Base-by-base conservation (phyloP, 106 monocot species). In the Triglochin maritima region DNA sequence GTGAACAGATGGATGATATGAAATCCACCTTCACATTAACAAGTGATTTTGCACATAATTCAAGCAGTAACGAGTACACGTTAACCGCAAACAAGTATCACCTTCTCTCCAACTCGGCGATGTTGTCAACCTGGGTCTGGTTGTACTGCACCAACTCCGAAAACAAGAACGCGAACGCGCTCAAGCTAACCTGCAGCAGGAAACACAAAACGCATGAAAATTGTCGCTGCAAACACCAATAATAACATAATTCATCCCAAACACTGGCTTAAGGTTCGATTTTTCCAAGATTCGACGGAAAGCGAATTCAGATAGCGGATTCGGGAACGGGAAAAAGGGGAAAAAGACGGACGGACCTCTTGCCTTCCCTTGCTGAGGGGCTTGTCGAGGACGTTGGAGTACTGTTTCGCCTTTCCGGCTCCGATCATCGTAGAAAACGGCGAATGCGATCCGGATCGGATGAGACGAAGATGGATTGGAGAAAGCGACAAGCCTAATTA, bases 81-180 rank as follows among this genome's bases (percentile, higher is more conserved):
- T 29, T 29, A 29, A 29, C 29, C 1, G 29, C 29, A 42, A 63
- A 48, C n/a, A 47, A 74, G 4, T 3, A 65, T 71, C 59, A 90
- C 94, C 95, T 83, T 66, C 95, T 66, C 74, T 96, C 95, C 60
- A 96, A 60, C 46, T 96, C 95, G 4, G 83, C 72, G 62, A 96
- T 96, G 58, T 96, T 96, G 44, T 96, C 95, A 44, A 96, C 95
- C 76, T 91, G 90, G 4, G 86, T 91, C 73, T 96, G 95, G 60
- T 91, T 90, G 78, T 90, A 96, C 65, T 96, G 95, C 59, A 96
- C 95, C 71, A 96, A 2, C 71, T 96, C 95, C 7, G 95, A 96
- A 58, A 96, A 96, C 71, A 96, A 67, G 78, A 90, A 96, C 10
- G 95, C 83, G 79, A 96, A 96, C 51, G 88, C 95, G 73, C 95